Conservation (phyloP, 1,284 basidiomycete species). For the Porphyrellus sp. region DNA sequence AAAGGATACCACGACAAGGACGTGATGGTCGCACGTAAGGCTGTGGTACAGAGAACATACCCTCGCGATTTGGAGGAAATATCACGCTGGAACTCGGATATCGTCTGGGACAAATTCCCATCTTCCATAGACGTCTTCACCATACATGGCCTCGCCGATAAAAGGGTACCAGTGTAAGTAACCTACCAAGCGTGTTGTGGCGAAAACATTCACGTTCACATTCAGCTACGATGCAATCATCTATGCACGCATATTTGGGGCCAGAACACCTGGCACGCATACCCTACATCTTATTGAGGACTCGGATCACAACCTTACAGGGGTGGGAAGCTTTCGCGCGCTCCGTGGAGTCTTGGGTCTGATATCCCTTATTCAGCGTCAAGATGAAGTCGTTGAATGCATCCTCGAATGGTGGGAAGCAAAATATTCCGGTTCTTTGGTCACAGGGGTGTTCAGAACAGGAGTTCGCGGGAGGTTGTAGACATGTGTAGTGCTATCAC, state of each 20-base stretch:
- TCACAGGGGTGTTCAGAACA: constrained; percentile 57
- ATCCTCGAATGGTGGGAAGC: constrained; percentile 62
- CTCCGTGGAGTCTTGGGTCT: constrained; percentile 1
- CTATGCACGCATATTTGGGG: constrained; percentile 59
- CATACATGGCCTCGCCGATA: constrained; percentile 64
- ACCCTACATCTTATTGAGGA: constrained; percentile 62
- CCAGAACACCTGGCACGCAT: constrained; percentile 61
- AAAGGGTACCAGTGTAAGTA: constrained; percentile 63
- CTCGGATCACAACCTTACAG: constrained; percentile 72
- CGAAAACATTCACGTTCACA: constrained; percentile 3
- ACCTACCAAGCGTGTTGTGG: background rate
- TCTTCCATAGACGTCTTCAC: constrained; percentile 57
- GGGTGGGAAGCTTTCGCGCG: constrained; percentile 36
- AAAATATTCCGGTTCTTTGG: constrained; percentile 41
- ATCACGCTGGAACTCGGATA: constrained; percentile 56
- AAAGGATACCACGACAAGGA: constrained; percentile 60
- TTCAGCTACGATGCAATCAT: constrained; percentile 67
- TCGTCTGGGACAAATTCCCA: constrained; percentile 67
- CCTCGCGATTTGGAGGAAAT: constrained; percentile 59
- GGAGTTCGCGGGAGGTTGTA: constrained; percentile 49
- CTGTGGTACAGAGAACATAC: constrained; percentile 49
- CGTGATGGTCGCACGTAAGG: constrained; percentile 58
- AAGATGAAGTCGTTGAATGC: constrained; percentile 58
- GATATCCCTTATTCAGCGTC: constrained; percentile 35
- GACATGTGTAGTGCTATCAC: constrained; percentile 4